Evolutionary conservation across 2,329 filamentous ascomycete genomes (phyloP).

Genomic region (Seiridium cupressi): DNA sequence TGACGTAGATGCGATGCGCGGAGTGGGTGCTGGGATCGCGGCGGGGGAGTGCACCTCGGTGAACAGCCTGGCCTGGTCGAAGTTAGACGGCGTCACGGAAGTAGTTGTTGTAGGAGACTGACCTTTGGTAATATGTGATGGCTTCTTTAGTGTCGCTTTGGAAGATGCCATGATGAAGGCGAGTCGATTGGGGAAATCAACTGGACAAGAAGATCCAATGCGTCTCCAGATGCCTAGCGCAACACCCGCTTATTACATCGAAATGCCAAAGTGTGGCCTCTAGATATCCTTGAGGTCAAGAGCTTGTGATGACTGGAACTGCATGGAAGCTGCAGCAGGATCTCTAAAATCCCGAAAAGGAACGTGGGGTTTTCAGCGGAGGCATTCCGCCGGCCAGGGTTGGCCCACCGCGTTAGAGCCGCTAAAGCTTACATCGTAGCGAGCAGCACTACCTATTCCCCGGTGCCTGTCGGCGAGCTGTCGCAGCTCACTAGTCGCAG

Average conservation of each 20-base stretch:
- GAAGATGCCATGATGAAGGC: background rate
- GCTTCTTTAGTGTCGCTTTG: conserved; percentile 15
- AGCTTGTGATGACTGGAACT: no score
- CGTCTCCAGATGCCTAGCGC: background rate
- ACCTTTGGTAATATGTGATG: conserved; percentile 29
- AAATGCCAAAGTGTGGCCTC: background rate
- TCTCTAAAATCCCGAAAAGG: background rate
- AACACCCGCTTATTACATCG: background rate
- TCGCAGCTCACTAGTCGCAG: background rate
- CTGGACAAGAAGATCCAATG: background rate
- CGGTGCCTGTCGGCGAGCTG: no score
- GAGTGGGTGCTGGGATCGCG: conserved; percentile 36
- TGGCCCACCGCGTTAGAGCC: no score
- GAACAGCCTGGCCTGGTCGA: conserved; percentile 43
- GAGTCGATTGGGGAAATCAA: background rate
- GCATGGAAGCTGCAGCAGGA: background rate
- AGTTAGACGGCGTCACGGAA: conserved; percentile 13
- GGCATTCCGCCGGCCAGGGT: no score
- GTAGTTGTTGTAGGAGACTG: background rate
- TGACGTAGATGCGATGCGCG: conserved; percentile 59
- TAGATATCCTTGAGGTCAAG: no score
- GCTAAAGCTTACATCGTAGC: background rate
- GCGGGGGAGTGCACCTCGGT: conserved; percentile 45
- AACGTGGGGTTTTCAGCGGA: background rate
- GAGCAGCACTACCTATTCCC: background rate